Base-by-base conservation (phyloP, 345 rosid genomes). In the Geranium brycei region DNA sequence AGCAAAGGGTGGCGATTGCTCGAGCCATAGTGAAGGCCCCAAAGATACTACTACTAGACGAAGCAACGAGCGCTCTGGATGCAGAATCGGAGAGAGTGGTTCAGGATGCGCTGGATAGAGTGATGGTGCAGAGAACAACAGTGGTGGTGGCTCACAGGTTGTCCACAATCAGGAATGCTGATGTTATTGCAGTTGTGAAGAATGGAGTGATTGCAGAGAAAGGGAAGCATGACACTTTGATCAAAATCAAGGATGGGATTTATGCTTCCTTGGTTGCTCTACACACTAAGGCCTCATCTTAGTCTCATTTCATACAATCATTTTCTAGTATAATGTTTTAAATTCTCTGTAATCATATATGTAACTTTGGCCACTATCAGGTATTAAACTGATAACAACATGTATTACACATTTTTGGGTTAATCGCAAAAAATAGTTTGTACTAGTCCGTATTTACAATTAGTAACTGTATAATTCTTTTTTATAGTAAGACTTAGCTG, bases 1-100 rank as follows among this genome's bases (percentile, higher is more conserved):
- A 90, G 63, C 97, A 87, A 17, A 78, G 95, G 0, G 79, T 87
- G 32, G 95, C 97, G 18, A 84, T 90, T 17, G 90, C 91, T 5
- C 81, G 95, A 0, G 97, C 95, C 28, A 79, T 87, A 4, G 78
- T 90, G 3, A 90, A 84, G 69, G 76, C 69, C 30, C 97, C 95
- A 0, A 84, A 78, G 71, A 78, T 87, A 65, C 31, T 87, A 14
- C 83, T 90, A 0, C 72, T 83, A 14, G 91, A 89, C 31, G 96
- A 89, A 69, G 95, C 87, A 10, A 87, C 88, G 0, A 87, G 95
- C 65, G 90, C 87, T 0, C 79, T 87, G 0, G 95, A 87, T 64
- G 87, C 91, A 0, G 95, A 89, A 60, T 87, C 95, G 0, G 90
- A 85, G 53, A 75, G 85, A 1, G 80, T 83, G 62, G 91, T 87